Conservation (phyloP, 257 asterid genomes). For the Przewalskia tangutica region DNA sequence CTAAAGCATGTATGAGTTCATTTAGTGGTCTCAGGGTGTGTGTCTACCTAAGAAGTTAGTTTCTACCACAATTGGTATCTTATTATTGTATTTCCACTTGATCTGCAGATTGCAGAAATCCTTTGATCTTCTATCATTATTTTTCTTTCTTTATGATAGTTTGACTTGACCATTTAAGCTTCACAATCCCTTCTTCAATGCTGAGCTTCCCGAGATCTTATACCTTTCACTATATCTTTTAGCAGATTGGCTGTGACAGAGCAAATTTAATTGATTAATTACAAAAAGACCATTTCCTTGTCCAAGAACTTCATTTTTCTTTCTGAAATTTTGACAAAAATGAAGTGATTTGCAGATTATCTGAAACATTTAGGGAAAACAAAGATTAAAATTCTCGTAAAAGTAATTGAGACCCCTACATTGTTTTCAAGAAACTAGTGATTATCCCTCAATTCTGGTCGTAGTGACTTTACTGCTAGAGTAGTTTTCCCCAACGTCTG, state of each 20-base stretch:
- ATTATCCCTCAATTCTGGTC: neutral
- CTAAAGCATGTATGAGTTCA: neutral
- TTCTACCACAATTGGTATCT: neutral
- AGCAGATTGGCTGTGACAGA: neutral
- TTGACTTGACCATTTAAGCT: neutral
- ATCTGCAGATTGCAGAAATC: neutral
- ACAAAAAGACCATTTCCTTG: neutral
- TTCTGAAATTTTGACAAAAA: neutral
- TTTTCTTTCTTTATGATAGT: neutral
- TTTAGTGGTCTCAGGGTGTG: neutral
- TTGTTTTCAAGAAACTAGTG: neutral
- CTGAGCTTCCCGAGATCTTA: neutral
- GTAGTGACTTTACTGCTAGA: neutral
- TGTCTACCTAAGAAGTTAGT: neutral
- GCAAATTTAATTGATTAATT: neutral
- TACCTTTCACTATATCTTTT: neutral
- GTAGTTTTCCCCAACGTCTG: neutral
- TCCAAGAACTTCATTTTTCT: neutral
- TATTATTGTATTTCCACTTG: neutral
- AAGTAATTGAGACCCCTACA: neutral
- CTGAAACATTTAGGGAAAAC: neutral
- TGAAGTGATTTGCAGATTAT: neutral
- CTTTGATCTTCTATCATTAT: neutral
- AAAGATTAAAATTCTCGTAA: neutral
- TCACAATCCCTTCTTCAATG: neutral